Conservation (phyloP, 306 rosid genomes). For the Vigna reflexopilosa region DNA sequence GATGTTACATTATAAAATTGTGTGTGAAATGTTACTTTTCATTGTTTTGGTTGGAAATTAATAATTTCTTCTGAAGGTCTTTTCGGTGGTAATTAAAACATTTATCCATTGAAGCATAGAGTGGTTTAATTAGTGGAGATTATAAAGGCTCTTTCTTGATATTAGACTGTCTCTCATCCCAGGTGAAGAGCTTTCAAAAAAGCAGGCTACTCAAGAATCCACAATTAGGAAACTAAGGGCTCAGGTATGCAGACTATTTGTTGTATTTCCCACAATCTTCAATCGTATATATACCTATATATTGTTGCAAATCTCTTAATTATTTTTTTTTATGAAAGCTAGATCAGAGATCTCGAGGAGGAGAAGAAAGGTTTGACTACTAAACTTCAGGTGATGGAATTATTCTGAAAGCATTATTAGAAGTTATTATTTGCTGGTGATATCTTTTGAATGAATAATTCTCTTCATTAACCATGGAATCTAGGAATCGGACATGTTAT, state of each 20-base stretch:
- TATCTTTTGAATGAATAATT: not conserved
- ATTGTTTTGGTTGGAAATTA: slow-evolving; percentile 14
- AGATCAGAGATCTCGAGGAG: slow-evolving; percentile 99
- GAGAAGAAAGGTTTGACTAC: slow-evolving; percentile 95
- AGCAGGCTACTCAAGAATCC: slow-evolving; percentile 97
- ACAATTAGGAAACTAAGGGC: slow-evolving; percentile 91
- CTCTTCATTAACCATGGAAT: slow-evolving; percentile 23
- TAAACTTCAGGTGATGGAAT: slow-evolving; percentile 86
- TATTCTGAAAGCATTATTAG: slow-evolving; percentile 25
- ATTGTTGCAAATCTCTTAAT: slow-evolving; percentile 37
- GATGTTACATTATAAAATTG: slow-evolving; percentile 5
- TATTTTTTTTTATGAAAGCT: slow-evolving; percentile 65
- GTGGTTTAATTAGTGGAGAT: slow-evolving; percentile 25
- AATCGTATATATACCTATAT: slow-evolving; percentile 29
- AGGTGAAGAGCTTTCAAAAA: slow-evolving; percentile 99
- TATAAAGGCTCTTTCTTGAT: slow-evolving; percentile 28
- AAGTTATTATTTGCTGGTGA: slow-evolving; percentile 24
- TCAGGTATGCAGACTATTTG: slow-evolving; percentile 66
- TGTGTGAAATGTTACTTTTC: not conserved
- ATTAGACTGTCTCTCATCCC: slow-evolving; percentile 45
- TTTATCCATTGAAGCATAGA: slow-evolving; percentile 28
- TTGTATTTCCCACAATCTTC: slow-evolving; percentile 39
- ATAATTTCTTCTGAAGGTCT: slow-evolving; percentile 24
- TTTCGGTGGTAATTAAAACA: slow-evolving; percentile 31
- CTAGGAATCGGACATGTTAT: slow-evolving; percentile 29